phyloP scores from a whole-genome alignment of 305 asterid species.

The Fraxinus albicans region DNA sequence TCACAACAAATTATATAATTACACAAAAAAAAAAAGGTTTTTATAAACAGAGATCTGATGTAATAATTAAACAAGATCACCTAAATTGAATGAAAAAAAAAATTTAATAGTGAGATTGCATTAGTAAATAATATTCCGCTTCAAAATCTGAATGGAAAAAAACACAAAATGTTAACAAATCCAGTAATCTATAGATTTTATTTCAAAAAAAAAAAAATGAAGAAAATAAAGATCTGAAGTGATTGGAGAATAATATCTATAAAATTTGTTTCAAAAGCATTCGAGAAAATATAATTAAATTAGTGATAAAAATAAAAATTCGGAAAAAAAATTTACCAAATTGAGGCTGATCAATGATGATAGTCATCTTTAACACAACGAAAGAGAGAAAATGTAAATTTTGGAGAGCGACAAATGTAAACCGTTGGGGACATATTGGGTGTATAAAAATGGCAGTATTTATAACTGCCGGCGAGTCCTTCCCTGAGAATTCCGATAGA shows the following conservation, averaged over 20 bases:
- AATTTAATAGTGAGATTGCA: neutral
- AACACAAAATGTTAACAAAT: too few species aligned
- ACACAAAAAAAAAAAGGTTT: neutral
- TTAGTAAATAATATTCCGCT: too few species aligned
- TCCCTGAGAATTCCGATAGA: constrained; percentile 60
- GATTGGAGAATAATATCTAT: neutral
- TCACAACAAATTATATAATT: neutral
- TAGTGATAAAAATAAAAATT: too few species aligned
- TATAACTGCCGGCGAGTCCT: constrained; percentile 75
- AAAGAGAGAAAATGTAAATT: neutral
- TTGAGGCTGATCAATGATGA: constrained; percentile 39
- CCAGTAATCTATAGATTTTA: neutral
- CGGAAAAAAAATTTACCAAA: constrained; percentile 28
- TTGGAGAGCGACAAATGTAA: neutral
- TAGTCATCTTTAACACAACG: constrained; percentile 35
- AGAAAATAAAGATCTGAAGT: neutral
- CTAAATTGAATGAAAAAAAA: neutral
- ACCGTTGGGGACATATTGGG: constrained; percentile 7
- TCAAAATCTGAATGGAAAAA: too few species aligned
- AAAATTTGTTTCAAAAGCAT: neutral
- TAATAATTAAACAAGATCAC: neutral
- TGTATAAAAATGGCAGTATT: constrained; percentile 35
- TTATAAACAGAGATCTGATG: neutral
- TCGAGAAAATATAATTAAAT: neutral
- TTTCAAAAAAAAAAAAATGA: too few species aligned